These are phyloP conservation scores for Penicillium crystallinum DNA, from an alignment of 495 filamentous ascomycete species.

Conservation along the genomic window DNA sequence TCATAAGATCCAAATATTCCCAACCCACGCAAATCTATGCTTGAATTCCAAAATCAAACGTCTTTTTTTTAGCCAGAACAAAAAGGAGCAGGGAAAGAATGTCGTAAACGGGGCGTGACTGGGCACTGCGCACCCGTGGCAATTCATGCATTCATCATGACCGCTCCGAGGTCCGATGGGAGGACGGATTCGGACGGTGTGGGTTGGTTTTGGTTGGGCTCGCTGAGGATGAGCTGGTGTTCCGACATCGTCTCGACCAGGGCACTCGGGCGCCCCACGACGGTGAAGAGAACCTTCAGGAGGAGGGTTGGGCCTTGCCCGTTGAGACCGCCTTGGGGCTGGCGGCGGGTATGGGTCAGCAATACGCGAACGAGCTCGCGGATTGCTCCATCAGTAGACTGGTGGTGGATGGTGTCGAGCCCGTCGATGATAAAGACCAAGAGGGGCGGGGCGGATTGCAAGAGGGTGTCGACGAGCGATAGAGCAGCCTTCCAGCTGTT, in stretches of 20 bases:
- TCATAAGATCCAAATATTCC: constrained; percentile 1
- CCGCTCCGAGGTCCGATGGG: constrained; percentile 29
- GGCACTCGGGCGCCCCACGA: constrained; percentile 30
- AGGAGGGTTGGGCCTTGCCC: constrained; percentile 29
- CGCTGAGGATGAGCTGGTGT: constrained; percentile 29
- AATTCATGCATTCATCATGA: constrained; percentile 40
- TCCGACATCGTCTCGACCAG: constrained; percentile 38
- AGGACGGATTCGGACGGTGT: constrained; percentile 20
- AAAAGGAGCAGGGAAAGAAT: constrained; percentile 8
- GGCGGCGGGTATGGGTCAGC: constrained; percentile 35
- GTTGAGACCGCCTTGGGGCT: constrained; percentile 16
- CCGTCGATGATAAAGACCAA: constrained; percentile 41
- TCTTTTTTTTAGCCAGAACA: not conserved
- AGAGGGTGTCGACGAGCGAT: constrained; percentile 34
- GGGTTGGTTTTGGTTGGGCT: constrained; percentile 24
- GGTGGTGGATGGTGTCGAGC: constrained; percentile 34
- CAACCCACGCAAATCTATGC: constrained; percentile 11
- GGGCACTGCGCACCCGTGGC: not conserved
- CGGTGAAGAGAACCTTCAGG: constrained; percentile 42
- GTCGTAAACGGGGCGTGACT: constrained; percentile 14
- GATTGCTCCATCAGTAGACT: constrained; percentile 33
- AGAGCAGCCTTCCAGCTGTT: constrained; percentile 39
- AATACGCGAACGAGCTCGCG: constrained; percentile 35
- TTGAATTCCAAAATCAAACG: constrained; percentile 2
- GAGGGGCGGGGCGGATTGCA: constrained; percentile 40